phyloP scores from a whole-genome alignment of 2,329 filamentous ascomycete genomes.

The Chaetomium sp. region DNA sequence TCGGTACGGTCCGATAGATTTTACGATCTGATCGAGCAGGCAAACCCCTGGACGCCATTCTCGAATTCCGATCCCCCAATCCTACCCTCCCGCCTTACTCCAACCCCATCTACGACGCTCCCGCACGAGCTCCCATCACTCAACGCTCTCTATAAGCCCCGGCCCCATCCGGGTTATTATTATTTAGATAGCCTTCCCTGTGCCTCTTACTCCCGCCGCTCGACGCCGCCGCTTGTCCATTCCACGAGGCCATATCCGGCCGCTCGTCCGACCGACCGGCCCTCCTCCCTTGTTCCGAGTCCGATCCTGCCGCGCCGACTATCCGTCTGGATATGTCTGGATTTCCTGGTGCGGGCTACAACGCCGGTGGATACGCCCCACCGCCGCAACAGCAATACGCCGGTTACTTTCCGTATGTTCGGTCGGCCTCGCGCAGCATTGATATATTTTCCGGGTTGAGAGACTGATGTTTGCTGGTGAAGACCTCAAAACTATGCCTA shows the following conservation, averaged over 20 bases:
- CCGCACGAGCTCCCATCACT: conserved; percentile 3
- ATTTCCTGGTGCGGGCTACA: conserved; percentile 59
- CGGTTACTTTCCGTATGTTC: conserved; percentile 59
- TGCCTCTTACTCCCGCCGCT: not conserved
- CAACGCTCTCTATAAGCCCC: conserved; percentile 5
- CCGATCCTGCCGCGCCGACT: conserved; percentile 3
- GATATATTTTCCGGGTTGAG: conserved; percentile 24
- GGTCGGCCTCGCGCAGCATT: conserved; percentile 35
- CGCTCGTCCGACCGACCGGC: conserved; percentile 14
- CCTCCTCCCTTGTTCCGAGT: not conserved
- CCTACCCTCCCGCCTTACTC: not conserved
- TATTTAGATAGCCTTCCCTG: no score
- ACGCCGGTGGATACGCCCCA: conserved; percentile 49
- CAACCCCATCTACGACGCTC: not conserved
- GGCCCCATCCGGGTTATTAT: not conserved
- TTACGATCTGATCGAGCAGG: conserved; percentile 7
- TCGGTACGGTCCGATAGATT: conserved; percentile 21
- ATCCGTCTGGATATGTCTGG: conserved; percentile 56
- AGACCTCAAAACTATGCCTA: conserved; percentile 49
- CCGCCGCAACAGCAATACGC: conserved; percentile 49
- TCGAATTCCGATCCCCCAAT: conserved; percentile 2
- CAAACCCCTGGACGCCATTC: conserved; percentile 1
- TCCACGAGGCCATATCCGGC: conserved; percentile 23
- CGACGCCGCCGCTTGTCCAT: conserved; percentile 10
- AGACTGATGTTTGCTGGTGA: conserved; percentile 10